Evolutionary conservation across 2,329 filamentous ascomycete species (phyloP), one percentile per base, ranked within the genome.

Genomic region (Arthrinium phaeospermum): DNA sequence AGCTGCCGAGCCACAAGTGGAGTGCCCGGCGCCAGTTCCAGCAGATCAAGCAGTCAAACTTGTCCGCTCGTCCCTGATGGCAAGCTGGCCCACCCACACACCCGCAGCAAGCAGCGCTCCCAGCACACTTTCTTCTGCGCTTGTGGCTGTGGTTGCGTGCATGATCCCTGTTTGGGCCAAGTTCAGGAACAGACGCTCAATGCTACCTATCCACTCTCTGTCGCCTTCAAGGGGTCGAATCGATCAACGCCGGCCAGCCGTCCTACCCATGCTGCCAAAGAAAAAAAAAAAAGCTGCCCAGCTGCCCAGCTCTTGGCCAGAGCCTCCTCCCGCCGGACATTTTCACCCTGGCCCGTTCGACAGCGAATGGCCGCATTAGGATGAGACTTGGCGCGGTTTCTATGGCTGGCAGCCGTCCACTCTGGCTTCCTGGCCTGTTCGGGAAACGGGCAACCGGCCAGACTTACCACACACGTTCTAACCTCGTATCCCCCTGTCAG

Each of bases 161-260:
- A 68, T 47, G 41, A 68, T 68, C 41, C 67, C 67, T 68, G 67
- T 68, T 68, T 47, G 14, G 49, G 68, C 37, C 68, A 53, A 70
- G 68, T 45, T 45, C 68, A 70, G 68, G 68, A 70, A 70, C 68
- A 70, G 68, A 34, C 68, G 47, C 68, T 57, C 68, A 41, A 51
- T 70, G 47, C 68, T 68, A 68, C 67, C 68, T 68, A 68, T 41
- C 57, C 57, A 64, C 57, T 64, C 10, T 10, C 53, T 37, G 57
- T 64, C 57, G 57, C 19, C n/a, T 41, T 64, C 57, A 64, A 64
- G 57, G 57, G 57, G 57, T 64, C 22, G 57, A 64, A 41, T 41
- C 57, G 57, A 64, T 64, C 57, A 64, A 41, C 34, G 57, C 57
- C 27, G 53, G 5, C 57, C 34, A 41, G 13, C 57, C 57, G 19